These are phyloP conservation scores for Candida sanyaensis DNA, from an alignment of 1,139 yeast genomes.

Conservation along the genomic window DNA sequence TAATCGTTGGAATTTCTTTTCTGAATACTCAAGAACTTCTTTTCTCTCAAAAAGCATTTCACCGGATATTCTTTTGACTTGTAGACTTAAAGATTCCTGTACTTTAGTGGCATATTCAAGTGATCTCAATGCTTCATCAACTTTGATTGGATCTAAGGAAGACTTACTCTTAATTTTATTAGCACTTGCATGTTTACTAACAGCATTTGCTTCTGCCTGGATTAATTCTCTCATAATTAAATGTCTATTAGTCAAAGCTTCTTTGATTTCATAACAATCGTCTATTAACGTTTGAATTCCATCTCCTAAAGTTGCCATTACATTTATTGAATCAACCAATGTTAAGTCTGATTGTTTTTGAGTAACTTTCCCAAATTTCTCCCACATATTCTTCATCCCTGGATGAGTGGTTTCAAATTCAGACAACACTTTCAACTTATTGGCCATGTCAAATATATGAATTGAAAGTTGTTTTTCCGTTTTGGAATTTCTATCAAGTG, in stretches of 20 bases:
- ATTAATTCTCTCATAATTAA: slow-evolving; percentile 84
- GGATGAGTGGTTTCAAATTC: slow-evolving; percentile 53
- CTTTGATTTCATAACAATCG: slow-evolving; percentile 88
- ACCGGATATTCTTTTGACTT: slow-evolving; percentile 79
- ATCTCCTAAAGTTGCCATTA: slow-evolving; percentile 77
- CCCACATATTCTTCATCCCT: slow-evolving; percentile 85
- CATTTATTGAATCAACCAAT: slow-evolving; percentile 71
- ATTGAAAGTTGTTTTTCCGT: slow-evolving; percentile 57
- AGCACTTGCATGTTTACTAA: slow-evolving; percentile 70
- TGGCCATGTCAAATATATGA: slow-evolving; percentile 66
- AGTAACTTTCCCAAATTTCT: slow-evolving; percentile 68
- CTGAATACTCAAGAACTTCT: slow-evolving; percentile 57
- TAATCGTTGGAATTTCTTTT: slow-evolving; percentile 52
- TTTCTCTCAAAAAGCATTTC: slow-evolving; percentile 79
- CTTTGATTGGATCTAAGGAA: slow-evolving; percentile 81
- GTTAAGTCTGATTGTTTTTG: slow-evolving; percentile 75
- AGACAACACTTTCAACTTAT: slow-evolving; percentile 49
- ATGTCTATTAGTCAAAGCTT: slow-evolving; percentile 90
- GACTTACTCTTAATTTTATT: slow-evolving; percentile 73
- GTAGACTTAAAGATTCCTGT: slow-evolving; percentile 73
- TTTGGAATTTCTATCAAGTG: slow-evolving; percentile 57
- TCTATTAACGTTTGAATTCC: slow-evolving; percentile 63
- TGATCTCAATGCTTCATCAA: slow-evolving; percentile 83
- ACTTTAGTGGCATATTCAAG: slow-evolving; percentile 78
- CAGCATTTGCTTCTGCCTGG: slow-evolving; percentile 76